Evolutionary conservation across 139 green algal species (phyloP), one percentile per base, ranked within the genome.

Genomic region (Coelastrella sp.): DNA sequence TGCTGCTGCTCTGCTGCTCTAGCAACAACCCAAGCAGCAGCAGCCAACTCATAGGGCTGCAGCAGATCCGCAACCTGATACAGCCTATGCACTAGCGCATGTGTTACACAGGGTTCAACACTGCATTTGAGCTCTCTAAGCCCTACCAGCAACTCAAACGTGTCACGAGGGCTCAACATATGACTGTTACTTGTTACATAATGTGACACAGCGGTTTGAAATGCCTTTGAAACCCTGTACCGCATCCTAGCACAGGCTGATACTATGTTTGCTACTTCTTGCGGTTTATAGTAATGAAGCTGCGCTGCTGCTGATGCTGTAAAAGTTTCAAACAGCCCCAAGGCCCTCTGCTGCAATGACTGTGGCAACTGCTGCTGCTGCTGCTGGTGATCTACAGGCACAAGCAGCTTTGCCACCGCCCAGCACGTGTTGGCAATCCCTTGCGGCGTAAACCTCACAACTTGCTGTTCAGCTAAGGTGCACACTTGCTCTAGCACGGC

Each of bases 381-480:
- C 86, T 86, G 65, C 75, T 85, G 76, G 3, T 85, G 19, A n/a
- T 54, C 10, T 78, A 5, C 10, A 16, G 57, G 23, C 58, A 4
- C n/a, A 20, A 32, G 32, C 19, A 91, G 64, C 65, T 79, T 71
- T 74, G 87, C 22, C 32, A 87, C 7, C 8, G 78, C 56, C 65
- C 61, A 85, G 65, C 78, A 87, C 0, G 17, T 74, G 47, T 59
- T 87, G 20, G 87, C 78, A 47, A 91, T 60, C 17, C 87, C 87
- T 56, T 91, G 87, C 4, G 87, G 87, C 2, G 87, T 91, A n/a
- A 91, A 91, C 32, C 78, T 60, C 65, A 91, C 87, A 56, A 91
- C 87, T 60, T 80, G 78, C 20, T 91, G 61, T 32, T 5, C 65
- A 58, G 87, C 77, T 14, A 91, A 65, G 5, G 7, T 61, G 60